Percentiles rank a stretch among this genome's conserved stretches.
Evolutionary conservation across 2,329 filamentous ascomycete species (phyloP).

Genomic region (Colletotrichum costaricense): DNA sequence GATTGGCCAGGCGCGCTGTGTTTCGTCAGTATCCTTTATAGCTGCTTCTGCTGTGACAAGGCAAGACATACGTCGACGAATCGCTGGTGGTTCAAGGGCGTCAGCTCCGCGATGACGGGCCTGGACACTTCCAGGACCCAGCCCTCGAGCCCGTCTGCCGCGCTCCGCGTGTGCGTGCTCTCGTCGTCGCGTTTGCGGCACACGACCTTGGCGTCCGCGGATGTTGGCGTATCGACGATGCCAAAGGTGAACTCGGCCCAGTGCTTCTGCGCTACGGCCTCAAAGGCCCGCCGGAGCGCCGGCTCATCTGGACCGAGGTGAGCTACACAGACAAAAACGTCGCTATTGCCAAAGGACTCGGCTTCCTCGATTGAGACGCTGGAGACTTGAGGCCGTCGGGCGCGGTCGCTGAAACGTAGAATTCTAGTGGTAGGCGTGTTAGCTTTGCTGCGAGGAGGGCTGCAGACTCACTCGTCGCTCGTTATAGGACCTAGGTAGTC

Average conservation of each 20-base stretch:
- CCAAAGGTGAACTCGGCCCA: conserved; percentile 50
- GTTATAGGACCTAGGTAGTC: conserved; percentile 16
- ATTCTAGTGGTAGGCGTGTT: conserved; percentile 35
- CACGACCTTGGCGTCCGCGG: conserved; percentile 39
- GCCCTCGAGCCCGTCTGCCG: conserved; percentile 39
- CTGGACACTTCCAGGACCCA: conserved; percentile 44
- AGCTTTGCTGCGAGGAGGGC: background rate
- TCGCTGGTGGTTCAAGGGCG: conserved; percentile 45
- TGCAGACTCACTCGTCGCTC: conserved; percentile 11
- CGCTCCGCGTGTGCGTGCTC: conserved; percentile 37
- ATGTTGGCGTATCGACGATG: conserved; percentile 35
- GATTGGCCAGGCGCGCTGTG: conserved; percentile 48
- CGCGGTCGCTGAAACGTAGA: conserved; percentile 40
- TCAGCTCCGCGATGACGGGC: conserved; percentile 47
- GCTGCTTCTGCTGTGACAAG: background rate
- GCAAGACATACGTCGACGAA: conserved; percentile 46
- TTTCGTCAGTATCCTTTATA: conserved; percentile 24
- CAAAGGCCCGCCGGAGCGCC: conserved; percentile 37
- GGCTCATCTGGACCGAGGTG: conserved; percentile 40
- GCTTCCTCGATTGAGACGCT: conserved; percentile 37
- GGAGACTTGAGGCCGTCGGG: conserved; percentile 39
- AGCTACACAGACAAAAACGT: conserved; percentile 47
- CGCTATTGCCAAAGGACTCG: conserved; percentile 42
- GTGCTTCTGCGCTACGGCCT: conserved; percentile 41
- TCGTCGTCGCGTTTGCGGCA: conserved; percentile 46